Conservation (phyloP, 2,329 filamentous ascomycete genomes). For the Penicillium sp. region DNA sequence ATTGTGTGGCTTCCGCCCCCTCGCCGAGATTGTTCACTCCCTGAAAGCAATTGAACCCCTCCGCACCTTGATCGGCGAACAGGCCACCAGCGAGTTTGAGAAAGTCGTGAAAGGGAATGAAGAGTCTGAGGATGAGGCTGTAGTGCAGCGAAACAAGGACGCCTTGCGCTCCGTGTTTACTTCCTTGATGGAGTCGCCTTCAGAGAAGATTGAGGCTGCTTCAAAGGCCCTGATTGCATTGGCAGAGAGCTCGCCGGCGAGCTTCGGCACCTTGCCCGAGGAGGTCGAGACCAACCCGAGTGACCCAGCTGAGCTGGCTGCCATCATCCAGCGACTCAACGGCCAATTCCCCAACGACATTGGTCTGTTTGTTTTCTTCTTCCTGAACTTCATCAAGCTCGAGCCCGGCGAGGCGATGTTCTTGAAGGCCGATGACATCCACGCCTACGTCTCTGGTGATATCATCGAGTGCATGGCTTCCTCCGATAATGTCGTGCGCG, state of each 20-base stretch:
- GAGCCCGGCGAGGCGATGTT: conserved; percentile 92
- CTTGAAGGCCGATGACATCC: conserved; percentile 93
- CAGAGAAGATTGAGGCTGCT: conserved; percentile 64
- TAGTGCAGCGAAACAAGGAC: conserved; percentile 68
- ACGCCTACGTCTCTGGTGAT: conserved; percentile 76
- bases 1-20: conserved; percentile 88
- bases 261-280: conserved; percentile 64
- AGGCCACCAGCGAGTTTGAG: conserved; percentile 55
- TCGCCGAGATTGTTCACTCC: conserved; percentile 85
- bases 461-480: conserved; percentile 99
- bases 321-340: conserved; percentile 75
- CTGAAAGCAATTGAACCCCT: conserved; percentile 66
- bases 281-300: conserved; percentile 37
- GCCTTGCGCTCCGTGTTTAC: conserved; percentile 74
- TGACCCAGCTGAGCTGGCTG: conserved; percentile 63
- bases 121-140: conserved; percentile 46
- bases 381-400: conserved; percentile 92
- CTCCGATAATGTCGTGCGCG: conserved; percentile 97
- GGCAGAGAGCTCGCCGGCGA: conserved; percentile 65
- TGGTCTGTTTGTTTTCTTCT: conserved; percentile 92
- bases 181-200: conserved; percentile 74
- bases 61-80: conserved; percentile 62
- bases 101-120: conserved; percentile 58
- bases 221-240: conserved; percentile 69
- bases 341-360: conserved; percentile 85